Evolutionary conservation across 2,329 filamentous ascomycete species (phyloP).

Genomic region (Apiospora sp.): DNA sequence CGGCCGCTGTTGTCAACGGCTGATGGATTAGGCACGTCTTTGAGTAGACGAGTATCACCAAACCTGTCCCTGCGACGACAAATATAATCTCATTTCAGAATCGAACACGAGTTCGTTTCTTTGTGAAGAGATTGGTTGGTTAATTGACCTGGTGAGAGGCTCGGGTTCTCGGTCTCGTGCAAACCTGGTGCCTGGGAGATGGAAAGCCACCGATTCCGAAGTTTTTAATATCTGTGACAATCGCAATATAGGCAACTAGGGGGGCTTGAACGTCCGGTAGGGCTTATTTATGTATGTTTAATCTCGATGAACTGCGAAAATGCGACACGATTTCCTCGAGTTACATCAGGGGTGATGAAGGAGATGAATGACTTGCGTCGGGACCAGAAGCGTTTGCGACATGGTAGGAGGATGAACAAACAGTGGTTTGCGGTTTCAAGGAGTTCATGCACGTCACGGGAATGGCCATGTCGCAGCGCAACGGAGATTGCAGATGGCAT

Average conservation of each 20-base stretch:
- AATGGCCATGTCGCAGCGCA: not conserved
- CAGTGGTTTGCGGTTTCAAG: constrained; percentile 13
- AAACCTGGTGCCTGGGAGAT: not conserved
- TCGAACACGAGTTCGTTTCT: not conserved
- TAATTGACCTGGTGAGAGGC: not conserved
- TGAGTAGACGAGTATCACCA: not conserved
- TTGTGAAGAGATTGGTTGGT: not conserved
- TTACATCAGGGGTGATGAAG: not conserved
- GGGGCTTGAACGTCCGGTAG: not conserved
- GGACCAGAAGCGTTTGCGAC: not conserved
- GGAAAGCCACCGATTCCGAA: not conserved
- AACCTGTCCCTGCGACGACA: not conserved
- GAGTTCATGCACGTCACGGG: constrained; percentile 11
- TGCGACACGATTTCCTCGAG: not conserved
- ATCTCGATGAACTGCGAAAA: not conserved
- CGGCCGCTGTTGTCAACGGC: not conserved
- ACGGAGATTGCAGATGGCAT: constrained; percentile 14
- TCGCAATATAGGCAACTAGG: not conserved
- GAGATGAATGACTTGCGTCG: constrained; percentile 8
- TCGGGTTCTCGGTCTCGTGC: not conserved
- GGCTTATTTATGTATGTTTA: not conserved
- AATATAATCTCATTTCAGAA: not conserved
- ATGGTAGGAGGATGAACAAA: not conserved
- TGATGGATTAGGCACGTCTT: not conserved
- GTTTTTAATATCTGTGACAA: not conserved